phyloP scores from a whole-genome alignment of 495 filamentous ascomycete genomes.

The Hamigera avellanea region DNA sequence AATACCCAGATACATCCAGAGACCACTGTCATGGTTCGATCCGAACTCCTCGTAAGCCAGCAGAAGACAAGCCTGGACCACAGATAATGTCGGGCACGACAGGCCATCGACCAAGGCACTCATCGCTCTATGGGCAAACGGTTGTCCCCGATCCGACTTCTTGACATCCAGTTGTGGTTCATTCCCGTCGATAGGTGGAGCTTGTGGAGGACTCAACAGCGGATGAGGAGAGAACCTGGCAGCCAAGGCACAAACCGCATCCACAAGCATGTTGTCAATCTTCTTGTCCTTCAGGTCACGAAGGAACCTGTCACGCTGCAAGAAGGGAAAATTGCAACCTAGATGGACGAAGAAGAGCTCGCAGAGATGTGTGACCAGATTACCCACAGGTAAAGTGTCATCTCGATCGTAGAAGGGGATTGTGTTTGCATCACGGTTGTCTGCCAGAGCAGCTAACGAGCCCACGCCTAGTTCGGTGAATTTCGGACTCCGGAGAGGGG shows the following conservation, averaged over 20 bases:
- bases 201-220: slow-evolving; percentile 42
- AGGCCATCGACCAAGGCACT: slow-evolving; percentile 62
- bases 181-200: slow-evolving; percentile 37
- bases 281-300: slow-evolving; percentile 62
- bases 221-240: slow-evolving; percentile 69
- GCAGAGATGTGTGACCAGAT: slow-evolving; percentile 60
- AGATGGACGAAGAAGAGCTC: slow-evolving; percentile 69
- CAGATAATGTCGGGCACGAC: slow-evolving; percentile 65
- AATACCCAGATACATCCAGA: slow-evolving; percentile 85
- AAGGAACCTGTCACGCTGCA: slow-evolving; percentile 57
- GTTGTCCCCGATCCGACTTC: slow-evolving; percentile 46
- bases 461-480: slow-evolving; percentile 12
- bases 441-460: slow-evolving; percentile 18
- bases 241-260: slow-evolving; percentile 69
- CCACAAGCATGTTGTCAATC: slow-evolving; percentile 77
- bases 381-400: slow-evolving; percentile 53
- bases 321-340: slow-evolving; percentile 73
- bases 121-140: slow-evolving; percentile 70
- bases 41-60: slow-evolving; percentile 82
- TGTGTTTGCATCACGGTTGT: slow-evolving; percentile 43
- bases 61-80: slow-evolving; percentile 67
- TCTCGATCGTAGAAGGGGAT: slow-evolving; percentile 70
- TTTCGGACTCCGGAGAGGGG: slow-evolving; percentile 26
- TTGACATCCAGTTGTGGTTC: slow-evolving; percentile 22
- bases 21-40: slow-evolving; percentile 70